Conservation (phyloP, 2,329 filamentous ascomycete species). For the Paraphoma sp. region DNA sequence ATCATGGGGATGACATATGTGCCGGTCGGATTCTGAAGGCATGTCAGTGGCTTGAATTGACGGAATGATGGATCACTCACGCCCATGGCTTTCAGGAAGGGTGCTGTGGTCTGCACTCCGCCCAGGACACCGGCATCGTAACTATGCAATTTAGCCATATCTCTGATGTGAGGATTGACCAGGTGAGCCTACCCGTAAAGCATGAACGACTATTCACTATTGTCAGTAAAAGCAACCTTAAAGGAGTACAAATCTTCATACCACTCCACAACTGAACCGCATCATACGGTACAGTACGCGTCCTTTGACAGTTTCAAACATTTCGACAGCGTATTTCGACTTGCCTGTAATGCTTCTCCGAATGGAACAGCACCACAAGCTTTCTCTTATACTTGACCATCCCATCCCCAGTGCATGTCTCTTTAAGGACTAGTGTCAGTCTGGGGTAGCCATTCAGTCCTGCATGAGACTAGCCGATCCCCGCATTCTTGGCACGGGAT, state of each 20-base stretch:
- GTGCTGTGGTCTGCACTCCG: constrained; percentile 8
- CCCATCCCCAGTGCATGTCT: no score
- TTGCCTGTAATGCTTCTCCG: neutral
- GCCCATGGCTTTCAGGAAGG: constrained; percentile 10
- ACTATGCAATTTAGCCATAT: neutral
- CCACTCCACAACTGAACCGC: constrained; percentile 1
- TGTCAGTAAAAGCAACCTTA: neutral
- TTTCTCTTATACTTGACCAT: neutral
- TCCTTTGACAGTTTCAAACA: neutral
- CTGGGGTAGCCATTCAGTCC: no score
- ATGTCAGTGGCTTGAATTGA: neutral
- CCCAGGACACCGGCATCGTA: constrained; percentile 14
- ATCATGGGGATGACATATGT: constrained; percentile 17
- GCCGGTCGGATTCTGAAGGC: constrained; percentile 8
- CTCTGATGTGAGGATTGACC: neutral
- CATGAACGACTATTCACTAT: neutral
- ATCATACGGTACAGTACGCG: neutral
- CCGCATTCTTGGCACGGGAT: neutral
- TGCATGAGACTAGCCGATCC: neutral
- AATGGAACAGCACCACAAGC: neutral
- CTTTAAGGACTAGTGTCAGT: neutral
- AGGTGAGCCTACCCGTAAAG: neutral
- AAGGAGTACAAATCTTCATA: neutral
- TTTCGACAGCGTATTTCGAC: neutral
- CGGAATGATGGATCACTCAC: neutral